Evolutionary conservation across 257 asterid species (phyloP), one percentile per base, ranked within the genome.

Genomic region (Schizonepeta tenuifolia): DNA sequence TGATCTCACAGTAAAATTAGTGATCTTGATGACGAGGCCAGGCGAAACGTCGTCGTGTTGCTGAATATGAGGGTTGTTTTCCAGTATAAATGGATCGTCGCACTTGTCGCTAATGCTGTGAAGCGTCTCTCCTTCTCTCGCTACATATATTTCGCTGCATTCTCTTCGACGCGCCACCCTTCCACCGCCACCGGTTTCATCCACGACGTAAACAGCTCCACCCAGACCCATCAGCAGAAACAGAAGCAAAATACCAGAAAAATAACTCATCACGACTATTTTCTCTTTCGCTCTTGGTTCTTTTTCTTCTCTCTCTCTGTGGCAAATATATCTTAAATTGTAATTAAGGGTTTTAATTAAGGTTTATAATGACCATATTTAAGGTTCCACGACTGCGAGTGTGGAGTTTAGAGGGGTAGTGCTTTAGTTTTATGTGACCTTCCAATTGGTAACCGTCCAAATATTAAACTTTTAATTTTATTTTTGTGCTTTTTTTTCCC

Each of bases 21-120:
- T 67, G 65, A 76, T 80, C 67, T 62, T 73, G 73, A 80, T 73
- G 38, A 80, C 44, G 21, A 80, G 75, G 28, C 84, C 79, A 2
- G 84, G 84, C 17, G 66, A 80, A 63, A 80, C 82, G 55, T 80
- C 84, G 41, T 80, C 82, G 11, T 70, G 82, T 17, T 77, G 74
- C 44, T 77, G 82, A 56, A 80, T 73, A 18, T 80, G 77, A 40
- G 84, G 74, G 54, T 80, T 80, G 43, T 73, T 60, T 17, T 80
- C 84, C 8, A 80, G 59, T 43, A 80, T 77, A 18, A 62, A 80
- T 6, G 82, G 82, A 65, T 80, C 82, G 15, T 74, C 70, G 73
- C 79, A 80, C 64, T 80, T 80, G 33, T 77, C 79, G 46, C 82
- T 80, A 35, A 77, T 80, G 15, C 72, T 80, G 40, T 80, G 77